Base-by-base conservation (phyloP, 805 yeast species). In the Zygosaccharomyces pseudorouxii region DNA sequence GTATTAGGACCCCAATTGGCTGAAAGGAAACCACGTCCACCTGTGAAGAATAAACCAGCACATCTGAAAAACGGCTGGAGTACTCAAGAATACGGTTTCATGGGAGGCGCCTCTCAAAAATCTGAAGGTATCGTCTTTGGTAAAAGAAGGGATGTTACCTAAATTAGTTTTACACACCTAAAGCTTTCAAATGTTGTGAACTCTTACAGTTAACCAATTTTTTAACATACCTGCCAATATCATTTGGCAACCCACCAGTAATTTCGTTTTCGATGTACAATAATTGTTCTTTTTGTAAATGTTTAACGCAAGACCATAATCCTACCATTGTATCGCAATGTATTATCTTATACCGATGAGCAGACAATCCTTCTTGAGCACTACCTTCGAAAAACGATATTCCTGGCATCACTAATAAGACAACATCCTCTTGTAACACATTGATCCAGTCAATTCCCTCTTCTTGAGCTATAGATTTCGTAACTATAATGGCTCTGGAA, bases 1-100 rank as follows among this genome's bases (percentile, higher is more conserved):
- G 74, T 78, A 1, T 69, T 82, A 28, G 88, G 88, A 0, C 88
- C 88, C 1, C 73, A 74, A 45, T 59, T 82, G 36, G 72, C 78
- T 1, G 65, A 62, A 53, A 78, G 71, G 60, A 73, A 61, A 64
- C 73, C 69, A 64, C 78, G 70, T 54, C 81, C 77, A 53, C 72
- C 62, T 12, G 67, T 73, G 5, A 88, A 84, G 7, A 72, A 63
- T 36, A 82, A 81, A 60, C 89, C 86, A 3, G 60, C 67, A 19
- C 71, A 73, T 56, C 59, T 77, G 43, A 62, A 62, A 52, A 58
- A 60, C 16, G 63, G 66, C 25, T 81, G 86, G 86, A 79, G 81
- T 53, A 71, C 83, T 0, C 51, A 70, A 8, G 84, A 81, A 54
- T 80, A 81, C 55, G 85, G 86, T 0, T 79, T 74, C 53, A 76